These are phyloP conservation scores for Trichophyton verrucosum DNA, from an alignment of 2,329 filamentous ascomycete genomes.

Conservation along the genomic window DNA sequence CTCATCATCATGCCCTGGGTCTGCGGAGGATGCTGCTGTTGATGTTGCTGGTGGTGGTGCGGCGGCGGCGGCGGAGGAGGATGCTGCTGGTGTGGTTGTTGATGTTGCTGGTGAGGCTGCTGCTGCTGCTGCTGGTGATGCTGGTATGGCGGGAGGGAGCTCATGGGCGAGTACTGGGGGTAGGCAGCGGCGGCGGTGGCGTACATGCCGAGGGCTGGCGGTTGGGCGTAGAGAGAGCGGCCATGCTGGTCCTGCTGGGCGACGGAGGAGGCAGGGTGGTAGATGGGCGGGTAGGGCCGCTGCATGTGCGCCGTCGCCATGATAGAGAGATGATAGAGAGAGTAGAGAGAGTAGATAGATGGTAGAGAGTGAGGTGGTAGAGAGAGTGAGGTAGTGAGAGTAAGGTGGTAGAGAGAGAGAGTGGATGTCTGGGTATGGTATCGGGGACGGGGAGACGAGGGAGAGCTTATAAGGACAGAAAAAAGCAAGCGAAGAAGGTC, in stretches of 20 bases:
- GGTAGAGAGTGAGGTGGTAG: background rate
- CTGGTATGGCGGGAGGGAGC: conserved; percentile 39
- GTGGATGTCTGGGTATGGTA: background rate
- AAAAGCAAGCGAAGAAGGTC: background rate
- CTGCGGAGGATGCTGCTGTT: conserved; percentile 28
- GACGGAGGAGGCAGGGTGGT: conserved; percentile 87
- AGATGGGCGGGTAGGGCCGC: conserved; percentile 76
- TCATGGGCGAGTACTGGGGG: conserved; percentile 40
- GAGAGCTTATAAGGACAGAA: background rate
- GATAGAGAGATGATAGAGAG: conserved; percentile 20
- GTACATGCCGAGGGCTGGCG: conserved; percentile 75
- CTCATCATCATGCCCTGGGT: conserved; percentile 42
- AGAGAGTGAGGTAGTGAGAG: background rate
- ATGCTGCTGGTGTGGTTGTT: conserved; percentile 45
- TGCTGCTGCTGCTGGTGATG: conserved; percentile 42
- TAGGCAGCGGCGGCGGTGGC: conserved; percentile 39
- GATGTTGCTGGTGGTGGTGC: conserved; percentile 41
- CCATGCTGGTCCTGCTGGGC: conserved; percentile 76
- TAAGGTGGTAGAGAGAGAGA: background rate
- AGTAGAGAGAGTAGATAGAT: background rate
- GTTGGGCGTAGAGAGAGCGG: conserved; percentile 71
- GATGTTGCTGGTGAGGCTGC: conserved; percentile 43
- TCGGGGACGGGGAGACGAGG: background rate
- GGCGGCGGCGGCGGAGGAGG: conserved; percentile 32
- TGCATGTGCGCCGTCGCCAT: conserved; percentile 55